Percentiles rank a stretch among this genome's conserved stretches.
These are phyloP conservation scores for Fusarium setosum DNA, from an alignment of 2,329 filamentous ascomycete genomes.

Conservation along the genomic window DNA sequence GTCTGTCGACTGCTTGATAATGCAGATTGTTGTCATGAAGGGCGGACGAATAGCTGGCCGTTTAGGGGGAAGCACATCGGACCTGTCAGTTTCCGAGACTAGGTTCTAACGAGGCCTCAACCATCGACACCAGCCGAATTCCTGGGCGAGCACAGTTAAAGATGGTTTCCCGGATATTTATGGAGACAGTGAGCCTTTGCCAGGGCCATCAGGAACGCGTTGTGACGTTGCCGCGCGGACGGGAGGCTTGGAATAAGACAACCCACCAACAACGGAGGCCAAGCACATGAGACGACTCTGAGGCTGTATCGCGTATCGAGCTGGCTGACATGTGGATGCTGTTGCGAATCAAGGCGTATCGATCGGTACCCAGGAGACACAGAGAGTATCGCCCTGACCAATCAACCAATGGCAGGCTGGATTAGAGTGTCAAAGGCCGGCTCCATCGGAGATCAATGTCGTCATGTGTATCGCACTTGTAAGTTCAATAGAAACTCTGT, in stretches of 20 bases:
- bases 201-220: constrained; percentile 9
- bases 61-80: not conserved
- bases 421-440: not conserved
- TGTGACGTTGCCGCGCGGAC: constrained; percentile 9
- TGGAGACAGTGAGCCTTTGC: constrained; percentile 12
- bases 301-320: not conserved
- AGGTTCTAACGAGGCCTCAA: not conserved
- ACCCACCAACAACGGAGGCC: not conserved
- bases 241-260: not conserved
- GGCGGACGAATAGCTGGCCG: not conserved
- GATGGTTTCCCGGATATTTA: constrained; percentile 22
- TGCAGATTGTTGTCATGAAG: too few relatives aligned
- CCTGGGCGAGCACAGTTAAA: not conserved
- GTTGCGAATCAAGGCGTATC: not conserved
- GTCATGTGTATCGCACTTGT: constrained; percentile 17
- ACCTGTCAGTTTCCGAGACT: not conserved
- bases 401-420: not conserved
- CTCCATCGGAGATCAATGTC: constrained; percentile 18
- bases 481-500: not conserved
- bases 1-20: not conserved
- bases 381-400: not conserved
- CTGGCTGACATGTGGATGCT: constrained; percentile 1
- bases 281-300: not conserved
- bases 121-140: not conserved
- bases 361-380: not conserved